Percentiles rank a stretch among this genome's conserved stretches.
These are phyloP conservation scores for Fusarium hainanense DNA, from an alignment of 2,329 filamentous ascomycete species.

Conservation along the genomic window DNA sequence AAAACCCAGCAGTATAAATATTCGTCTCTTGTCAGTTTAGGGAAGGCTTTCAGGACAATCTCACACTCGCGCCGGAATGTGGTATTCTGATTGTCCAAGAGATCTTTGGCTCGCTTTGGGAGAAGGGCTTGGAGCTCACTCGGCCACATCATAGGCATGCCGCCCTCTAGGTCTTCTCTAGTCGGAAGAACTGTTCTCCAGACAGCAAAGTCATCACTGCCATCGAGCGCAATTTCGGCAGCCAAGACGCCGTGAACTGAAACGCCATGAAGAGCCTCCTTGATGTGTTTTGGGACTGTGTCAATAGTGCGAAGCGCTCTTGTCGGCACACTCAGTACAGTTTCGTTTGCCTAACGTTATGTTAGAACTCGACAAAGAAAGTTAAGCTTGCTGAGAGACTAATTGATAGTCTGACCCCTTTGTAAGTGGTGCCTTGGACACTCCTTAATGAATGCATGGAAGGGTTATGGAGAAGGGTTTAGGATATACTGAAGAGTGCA, in stretches of 20 bases:
- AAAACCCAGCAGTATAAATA: constrained; percentile 69
- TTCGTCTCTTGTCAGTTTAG: constrained; percentile 50
- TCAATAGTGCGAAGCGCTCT: constrained; percentile 72
- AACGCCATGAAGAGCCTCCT: constrained; percentile 63
- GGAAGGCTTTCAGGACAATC: constrained; percentile 47
- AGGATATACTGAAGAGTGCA: neutral
- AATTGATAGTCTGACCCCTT: neutral
- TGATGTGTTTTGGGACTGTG: constrained; percentile 66
- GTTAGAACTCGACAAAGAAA: neutral
- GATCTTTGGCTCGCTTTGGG: constrained; percentile 55
- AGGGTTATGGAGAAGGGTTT: too few relatives aligned
- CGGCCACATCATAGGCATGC: constrained; percentile 59
- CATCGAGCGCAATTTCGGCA: constrained; percentile 70
- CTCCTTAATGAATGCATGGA: too few relatives aligned
- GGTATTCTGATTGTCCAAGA: constrained; percentile 64
- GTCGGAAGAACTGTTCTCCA: constrained; percentile 79
- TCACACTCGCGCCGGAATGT: constrained; percentile 57
- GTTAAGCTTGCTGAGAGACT: neutral
- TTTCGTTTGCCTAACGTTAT: constrained; percentile 56
- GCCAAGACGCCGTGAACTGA: constrained; percentile 79
- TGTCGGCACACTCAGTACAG: constrained; percentile 73
- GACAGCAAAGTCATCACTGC: constrained; percentile 57
- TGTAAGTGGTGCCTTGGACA: neutral
- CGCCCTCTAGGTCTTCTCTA: constrained; percentile 64
- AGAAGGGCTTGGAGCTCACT: constrained; percentile 58